A percentile compares a stretch with the other conserved stretches of the same genome.
These are phyloP conservation scores for Carex kokanica DNA, from an alignment of 176 grass and related monocot species.

Conservation along the genomic window DNA sequence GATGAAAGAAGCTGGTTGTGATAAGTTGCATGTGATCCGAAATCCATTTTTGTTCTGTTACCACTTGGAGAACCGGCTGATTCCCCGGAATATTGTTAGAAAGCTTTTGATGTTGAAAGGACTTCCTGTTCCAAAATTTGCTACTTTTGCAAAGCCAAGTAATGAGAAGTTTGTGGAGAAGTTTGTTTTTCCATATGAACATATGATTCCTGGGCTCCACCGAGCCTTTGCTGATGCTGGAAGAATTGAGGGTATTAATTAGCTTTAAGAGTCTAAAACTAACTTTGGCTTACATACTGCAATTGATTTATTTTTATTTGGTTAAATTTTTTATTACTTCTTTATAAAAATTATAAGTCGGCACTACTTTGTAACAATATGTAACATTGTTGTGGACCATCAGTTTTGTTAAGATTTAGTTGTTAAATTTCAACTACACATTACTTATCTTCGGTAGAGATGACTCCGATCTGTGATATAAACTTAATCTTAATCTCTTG, in stretches of 20 bases:
- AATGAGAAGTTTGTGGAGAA: not conserved
- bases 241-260: not conserved
- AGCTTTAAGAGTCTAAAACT: not conserved
- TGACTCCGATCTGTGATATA: not conserved
- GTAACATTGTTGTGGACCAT: not conserved
- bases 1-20: slow-evolving; percentile 18
- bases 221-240: not conserved
- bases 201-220: not conserved
- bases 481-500: not conserved
- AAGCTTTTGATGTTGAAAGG: slow-evolving; percentile 35
- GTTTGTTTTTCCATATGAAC: not conserved
- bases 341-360: not conserved
- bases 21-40: not conserved
- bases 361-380: not conserved
- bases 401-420: not conserved
- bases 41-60: slow-evolving; percentile 30
- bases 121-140: slow-evolving; percentile 1
- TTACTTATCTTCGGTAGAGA: not conserved
- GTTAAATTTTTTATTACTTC: not conserved
- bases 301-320: not conserved
- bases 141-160: not conserved
- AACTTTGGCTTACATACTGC: not conserved
- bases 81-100: slow-evolving; percentile 34
- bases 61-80: slow-evolving; percentile 49
- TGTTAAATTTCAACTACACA: not conserved